These are phyloP conservation scores for Zygosaccharomyces rouxii DNA, from an alignment of 805 yeast genomes.

Conservation along the genomic window DNA sequence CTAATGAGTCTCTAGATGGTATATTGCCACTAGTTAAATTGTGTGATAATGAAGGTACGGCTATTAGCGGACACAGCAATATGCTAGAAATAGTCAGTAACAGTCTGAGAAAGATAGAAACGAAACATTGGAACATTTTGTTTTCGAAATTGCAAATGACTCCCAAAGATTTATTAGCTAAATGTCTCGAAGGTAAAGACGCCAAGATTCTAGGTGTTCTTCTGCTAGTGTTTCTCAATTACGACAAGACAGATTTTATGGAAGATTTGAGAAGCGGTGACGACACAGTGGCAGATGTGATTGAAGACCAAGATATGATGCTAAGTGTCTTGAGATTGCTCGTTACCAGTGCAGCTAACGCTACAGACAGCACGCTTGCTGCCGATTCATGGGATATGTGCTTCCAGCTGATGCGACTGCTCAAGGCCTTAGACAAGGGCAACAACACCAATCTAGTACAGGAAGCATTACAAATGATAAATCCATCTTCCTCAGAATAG, in stretches of 20 bases:
- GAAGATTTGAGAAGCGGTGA: slow-evolving; percentile 14
- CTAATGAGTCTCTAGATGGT: slow-evolving; percentile 21
- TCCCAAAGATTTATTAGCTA: slow-evolving; percentile 30
- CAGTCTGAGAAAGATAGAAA: slow-evolving; percentile 35
- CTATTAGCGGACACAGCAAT: slow-evolving; percentile 13
- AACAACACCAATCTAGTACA: slow-evolving; percentile 25
- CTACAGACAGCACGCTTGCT: slow-evolving; percentile 24
- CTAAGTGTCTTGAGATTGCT: slow-evolving; percentile 29
- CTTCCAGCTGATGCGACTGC: slow-evolving; percentile 31
- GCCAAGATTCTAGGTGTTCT: slow-evolving; percentile 31
- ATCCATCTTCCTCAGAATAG: neutral
- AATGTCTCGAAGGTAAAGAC: slow-evolving; percentile 32
- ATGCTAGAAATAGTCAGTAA: slow-evolving; percentile 34
- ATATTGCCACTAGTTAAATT: slow-evolving; percentile 25
- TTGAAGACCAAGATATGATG: slow-evolving; percentile 32
- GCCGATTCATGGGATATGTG: slow-evolving; percentile 36
- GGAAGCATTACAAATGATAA: slow-evolving; percentile 24
- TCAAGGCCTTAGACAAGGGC: slow-evolving; percentile 30
- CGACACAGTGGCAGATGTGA: slow-evolving; percentile 17
- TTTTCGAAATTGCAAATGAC: slow-evolving; percentile 27
- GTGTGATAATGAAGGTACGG: slow-evolving; percentile 13
- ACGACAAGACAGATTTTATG: slow-evolving; percentile 23
- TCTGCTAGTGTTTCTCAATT: slow-evolving; percentile 32
- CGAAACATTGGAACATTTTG: slow-evolving; percentile 30
- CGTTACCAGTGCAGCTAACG: slow-evolving; percentile 29